Conservation (phyloP, 208 protist species). For the Endotrypanum monterogeii region DNA sequence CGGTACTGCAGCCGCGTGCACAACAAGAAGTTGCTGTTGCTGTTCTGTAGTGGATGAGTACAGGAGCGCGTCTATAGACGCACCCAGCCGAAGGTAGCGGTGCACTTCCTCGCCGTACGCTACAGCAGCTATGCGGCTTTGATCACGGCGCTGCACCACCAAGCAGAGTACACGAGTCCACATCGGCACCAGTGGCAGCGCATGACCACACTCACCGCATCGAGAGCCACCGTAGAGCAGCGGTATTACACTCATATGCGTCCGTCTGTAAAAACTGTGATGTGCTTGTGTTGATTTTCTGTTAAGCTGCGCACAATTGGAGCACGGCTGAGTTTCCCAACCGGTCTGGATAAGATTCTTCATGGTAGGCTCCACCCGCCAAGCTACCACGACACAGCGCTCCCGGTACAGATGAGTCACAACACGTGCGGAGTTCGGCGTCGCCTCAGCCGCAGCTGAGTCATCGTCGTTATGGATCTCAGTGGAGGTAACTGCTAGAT, state of each 20-base stretch:
- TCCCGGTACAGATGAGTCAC: slow-evolving; percentile 19
- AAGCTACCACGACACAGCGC: slow-evolving; percentile 45
- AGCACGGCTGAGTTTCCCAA: slow-evolving; percentile 44
- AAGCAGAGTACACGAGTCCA: slow-evolving; percentile 38
- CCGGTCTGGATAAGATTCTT: slow-evolving; percentile 59
- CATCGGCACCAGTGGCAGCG: slow-evolving; percentile 30
- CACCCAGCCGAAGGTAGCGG: slow-evolving; percentile 36
- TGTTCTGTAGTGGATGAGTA: slow-evolving; percentile 49
- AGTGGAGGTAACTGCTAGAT: slow-evolving; percentile 1
- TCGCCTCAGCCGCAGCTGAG: neutral
- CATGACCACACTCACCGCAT: slow-evolving; percentile 26
- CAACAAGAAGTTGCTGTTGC: slow-evolving; percentile 38
- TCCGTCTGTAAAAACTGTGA: neutral
- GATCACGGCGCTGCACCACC: slow-evolving; percentile 36
- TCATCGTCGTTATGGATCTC: neutral
- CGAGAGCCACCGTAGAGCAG: slow-evolving; percentile 31
- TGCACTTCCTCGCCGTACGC: slow-evolving; percentile 52
- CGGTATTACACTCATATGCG: slow-evolving; percentile 8
- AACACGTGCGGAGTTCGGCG: neutral
- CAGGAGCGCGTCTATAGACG: slow-evolving; percentile 33
- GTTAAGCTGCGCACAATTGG: slow-evolving; percentile 13
- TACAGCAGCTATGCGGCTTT: slow-evolving; percentile 39
- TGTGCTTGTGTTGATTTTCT: neutral
- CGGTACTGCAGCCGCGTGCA: slow-evolving; percentile 41
- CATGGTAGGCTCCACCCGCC: slow-evolving; percentile 40